Percentiles rank a stretch among this genome's conserved stretches.
Conservation (phyloP, 768 basidiomycete species). For the Hysterangium stoloniferum region DNA sequence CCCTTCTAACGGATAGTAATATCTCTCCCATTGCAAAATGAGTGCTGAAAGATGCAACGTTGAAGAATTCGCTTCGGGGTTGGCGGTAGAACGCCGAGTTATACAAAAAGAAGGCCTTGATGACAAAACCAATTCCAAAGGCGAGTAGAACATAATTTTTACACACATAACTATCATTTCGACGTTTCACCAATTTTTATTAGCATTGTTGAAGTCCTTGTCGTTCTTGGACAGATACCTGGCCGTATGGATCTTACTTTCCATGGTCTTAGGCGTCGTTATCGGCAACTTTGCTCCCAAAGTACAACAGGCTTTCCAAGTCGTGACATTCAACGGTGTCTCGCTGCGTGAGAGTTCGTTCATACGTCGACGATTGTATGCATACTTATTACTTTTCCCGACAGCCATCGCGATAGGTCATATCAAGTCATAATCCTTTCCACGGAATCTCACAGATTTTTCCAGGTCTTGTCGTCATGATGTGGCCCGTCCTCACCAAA, state of each 20-base stretch:
- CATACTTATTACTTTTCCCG: background rate
- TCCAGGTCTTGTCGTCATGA: constrained; percentile 61
- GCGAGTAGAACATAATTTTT: too few relatives aligned
- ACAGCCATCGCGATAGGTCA: constrained; percentile 68
- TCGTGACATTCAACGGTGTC: constrained; percentile 56
- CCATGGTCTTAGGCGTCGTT: constrained; percentile 70
- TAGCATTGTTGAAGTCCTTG: constrained; percentile 25
- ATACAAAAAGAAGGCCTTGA: too few relatives aligned
- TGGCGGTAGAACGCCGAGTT: too few relatives aligned
- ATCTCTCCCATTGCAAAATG: too few relatives aligned
- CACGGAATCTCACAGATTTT: background rate
- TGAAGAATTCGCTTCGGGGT: too few relatives aligned
- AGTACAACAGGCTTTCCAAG: constrained; percentile 55
- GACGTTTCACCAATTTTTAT: too few relatives aligned
- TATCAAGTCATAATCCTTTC: background rate
- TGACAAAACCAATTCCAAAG: too few relatives aligned
- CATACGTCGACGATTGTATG: background rate
- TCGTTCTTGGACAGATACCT: constrained; percentile 52
- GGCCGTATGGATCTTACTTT: constrained; percentile 56
- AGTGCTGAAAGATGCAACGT: too few relatives aligned
- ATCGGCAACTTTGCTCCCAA: constrained; percentile 60
- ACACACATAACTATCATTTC: too few relatives aligned
- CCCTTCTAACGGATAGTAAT: too few relatives aligned
- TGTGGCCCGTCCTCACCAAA: constrained; percentile 64
- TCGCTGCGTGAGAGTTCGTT: constrained; percentile 57